Evolutionary conservation across 2,329 filamentous ascomycete genomes (phyloP), one percentile per base, ranked within the genome.

Genomic region (Tetracladium maxilliforme): DNA sequence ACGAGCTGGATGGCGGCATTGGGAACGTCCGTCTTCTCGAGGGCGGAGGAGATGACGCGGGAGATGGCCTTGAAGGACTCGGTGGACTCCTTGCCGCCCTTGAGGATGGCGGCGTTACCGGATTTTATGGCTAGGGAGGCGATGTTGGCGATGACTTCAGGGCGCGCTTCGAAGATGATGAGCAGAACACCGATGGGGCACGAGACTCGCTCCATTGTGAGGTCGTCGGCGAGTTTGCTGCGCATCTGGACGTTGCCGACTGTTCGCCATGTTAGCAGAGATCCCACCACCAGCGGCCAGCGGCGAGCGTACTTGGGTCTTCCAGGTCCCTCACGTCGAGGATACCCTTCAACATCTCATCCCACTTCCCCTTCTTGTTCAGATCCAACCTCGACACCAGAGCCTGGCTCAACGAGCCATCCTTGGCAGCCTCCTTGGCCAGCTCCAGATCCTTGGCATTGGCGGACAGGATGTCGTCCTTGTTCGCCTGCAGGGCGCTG

Each of bases 91-190:
- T 93, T 92, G 35, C 90, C 90, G 32, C 86, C 87, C 62, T 98
- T 98, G 32, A 98, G 61, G 41, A 98, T 95, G 25, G 86, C 90
- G 18, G 90, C 80, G 51, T 98, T 98, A 41, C 84, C 90, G 9
- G 87, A 95, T 51, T 98, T 98, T 52, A 98, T 81, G 19, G 90
- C 86, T 14, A 98, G 64, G 4, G 86, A 82, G 33, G 90, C 84
- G 44, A 98, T 95, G 51, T 98, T 98, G 45, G 87, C 90, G 44
- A 98, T 94, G 36, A 98, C 90, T 54, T 98, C 90, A 6, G 90
- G 90, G 6, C 90, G 78, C 18, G 90, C 90, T 56, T 98, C 90
- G 45, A 98, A 98, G 44, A 98, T 95, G 53, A 98, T 90, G 37
- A 98, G 68, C 21, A 98, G 69, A n/a, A 95, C 86, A 31, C 90